Evolutionary conservation across 2,329 filamentous ascomycete genomes (phyloP), one percentile per base, ranked within the genome.

Genomic region (Aspergillus pseudoglaucus): DNA sequence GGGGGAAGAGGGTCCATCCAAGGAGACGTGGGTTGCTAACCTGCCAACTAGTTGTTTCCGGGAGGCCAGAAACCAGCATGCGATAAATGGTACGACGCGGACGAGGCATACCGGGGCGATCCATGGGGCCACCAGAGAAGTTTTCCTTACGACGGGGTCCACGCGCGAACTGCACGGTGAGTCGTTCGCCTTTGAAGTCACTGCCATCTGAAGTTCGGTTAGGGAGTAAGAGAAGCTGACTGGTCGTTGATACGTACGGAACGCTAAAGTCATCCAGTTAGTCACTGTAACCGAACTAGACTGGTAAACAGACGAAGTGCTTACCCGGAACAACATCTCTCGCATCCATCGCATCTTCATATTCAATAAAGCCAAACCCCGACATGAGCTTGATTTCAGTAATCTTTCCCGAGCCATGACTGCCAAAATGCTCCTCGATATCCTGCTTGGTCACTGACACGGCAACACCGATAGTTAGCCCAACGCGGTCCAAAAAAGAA

Each of bases 331-430:
- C 93, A 56, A 98, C 90, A 75, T 98, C 93, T 67, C 91, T 87
- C 59, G 93, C 93, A 75, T 98, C 93, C 87, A 96, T 88, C 50
- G 90, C 84, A 75, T 97, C 93, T 73, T 96, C 94, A 74, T 97
- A 98, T 73, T 98, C 93, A 69, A 98, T 95, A 78, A 98, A 98
- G 69, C 93, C 93, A 68, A 98, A 98, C 65, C 93, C 93, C 69
- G 95, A 97, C 93, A 98, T 98, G 56, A 98, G 83, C 79, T 98
- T 98, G 76, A 98, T 91, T 77, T 98, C 93, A 59, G 87, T 93
- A 69, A 98, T 97, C 71, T 95, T 90, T 71, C 93, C 93, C 61
- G 90, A 91, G 68, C 91, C 93, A 83, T 96, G 90, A 65, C 84
- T 89, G 70, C 85, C 85, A 75, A 98, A 98, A 73, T 97, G 91